Evolutionary conservation across 2,329 filamentous ascomycete genomes (phyloP), one percentile per base, ranked within the genome.

Genomic region (Xylariaceae sp.): DNA sequence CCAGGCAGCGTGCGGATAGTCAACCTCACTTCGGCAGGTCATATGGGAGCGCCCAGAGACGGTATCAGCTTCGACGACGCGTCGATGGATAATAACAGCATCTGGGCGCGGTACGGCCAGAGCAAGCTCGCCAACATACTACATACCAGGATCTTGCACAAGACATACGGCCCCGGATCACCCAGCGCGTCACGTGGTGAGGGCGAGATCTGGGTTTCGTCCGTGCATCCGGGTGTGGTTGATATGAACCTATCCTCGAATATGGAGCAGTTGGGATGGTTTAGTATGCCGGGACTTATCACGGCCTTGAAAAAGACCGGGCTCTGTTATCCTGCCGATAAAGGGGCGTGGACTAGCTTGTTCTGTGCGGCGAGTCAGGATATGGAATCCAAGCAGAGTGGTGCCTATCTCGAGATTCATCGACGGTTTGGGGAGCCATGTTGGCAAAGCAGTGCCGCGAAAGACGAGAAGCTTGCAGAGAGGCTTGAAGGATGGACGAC

Each of bases 121-220:
- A 62, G 58, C 51, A 73, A 73, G 53, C 64, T 71, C 7, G 68
- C 64, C 39, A 72, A 72, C 41, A 56, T 72, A 17, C 55, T 72
- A 32, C 66, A 70, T 49, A 49, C 62, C n/a, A 62, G 55, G 45
- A 60, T 56, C 6, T 44, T 71, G 35, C 47, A 66, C 39, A 55
- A 54, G 39, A 43, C 18, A 16, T 64, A 67, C 45, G 64, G 65
- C 49, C 55, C 53, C 13, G 60, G 54, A 11, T 62, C 59, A 26
- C 33, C 41, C 48, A 50, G 52, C 60, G 18, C 42, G 37, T 29
- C 48, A 44, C 15, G 57, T 53, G 2, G 30, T 32, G 30, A 32
- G 30, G 64, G 63, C 29, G 63, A 67, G 49, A 64, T 71, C 43
- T 66, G 64, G 60, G 44, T 53, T 12, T 52, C 62, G n/a, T 52